These are phyloP conservation scores for Cryptococcus sp. DNA, from an alignment of 1,284 basidiomycete genomes.

Conservation along the genomic window DNA sequence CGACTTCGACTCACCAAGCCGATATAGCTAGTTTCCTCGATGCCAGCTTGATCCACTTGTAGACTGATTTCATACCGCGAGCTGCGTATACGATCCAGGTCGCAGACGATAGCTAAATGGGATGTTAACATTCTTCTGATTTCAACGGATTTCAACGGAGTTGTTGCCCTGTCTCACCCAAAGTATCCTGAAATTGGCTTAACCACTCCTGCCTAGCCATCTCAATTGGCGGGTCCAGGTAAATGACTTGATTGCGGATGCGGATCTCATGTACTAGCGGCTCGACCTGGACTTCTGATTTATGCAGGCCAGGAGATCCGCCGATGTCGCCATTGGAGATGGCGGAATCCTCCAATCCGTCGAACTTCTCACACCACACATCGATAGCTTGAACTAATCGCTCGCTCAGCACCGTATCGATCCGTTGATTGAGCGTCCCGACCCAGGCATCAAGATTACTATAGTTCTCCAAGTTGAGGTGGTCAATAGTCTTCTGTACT, in stretches of 20 bases:
- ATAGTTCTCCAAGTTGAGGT: conserved; percentile 92
- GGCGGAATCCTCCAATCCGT: conserved; percentile 62
- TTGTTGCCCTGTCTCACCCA: conserved; percentile 57
- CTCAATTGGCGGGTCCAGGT: conserved; percentile 96
- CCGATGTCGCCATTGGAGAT: conserved; percentile 41
- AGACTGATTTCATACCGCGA: conserved; percentile 94
- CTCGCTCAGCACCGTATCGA: conserved; percentile 78
- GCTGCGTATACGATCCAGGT: conserved; percentile 82
- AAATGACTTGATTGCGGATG: conserved; percentile 98
- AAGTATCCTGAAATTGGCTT: conserved; percentile 83
- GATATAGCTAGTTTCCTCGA: conserved; percentile 74
- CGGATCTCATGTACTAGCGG: conserved; percentile 91
- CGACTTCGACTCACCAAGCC: conserved; percentile 63
- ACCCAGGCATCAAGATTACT: conserved; percentile 98
- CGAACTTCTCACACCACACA: conserved; percentile 86
- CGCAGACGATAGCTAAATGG: conserved; percentile 67
- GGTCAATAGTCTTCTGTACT: conserved; percentile 89
- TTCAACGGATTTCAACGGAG: conserved; percentile 18
- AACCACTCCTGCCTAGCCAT: conserved; percentile 90
- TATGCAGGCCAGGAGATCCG: background rate
- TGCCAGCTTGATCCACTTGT: conserved; percentile 68
- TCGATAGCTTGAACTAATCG: conserved; percentile 78
- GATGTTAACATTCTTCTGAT: conserved; percentile 4
- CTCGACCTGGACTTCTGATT: conserved; percentile 56
- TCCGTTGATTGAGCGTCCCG: conserved; percentile 78